These are phyloP conservation scores for Venturia pyrina DNA, from an alignment of 2,329 filamentous ascomycete species.

Conservation along the genomic window DNA sequence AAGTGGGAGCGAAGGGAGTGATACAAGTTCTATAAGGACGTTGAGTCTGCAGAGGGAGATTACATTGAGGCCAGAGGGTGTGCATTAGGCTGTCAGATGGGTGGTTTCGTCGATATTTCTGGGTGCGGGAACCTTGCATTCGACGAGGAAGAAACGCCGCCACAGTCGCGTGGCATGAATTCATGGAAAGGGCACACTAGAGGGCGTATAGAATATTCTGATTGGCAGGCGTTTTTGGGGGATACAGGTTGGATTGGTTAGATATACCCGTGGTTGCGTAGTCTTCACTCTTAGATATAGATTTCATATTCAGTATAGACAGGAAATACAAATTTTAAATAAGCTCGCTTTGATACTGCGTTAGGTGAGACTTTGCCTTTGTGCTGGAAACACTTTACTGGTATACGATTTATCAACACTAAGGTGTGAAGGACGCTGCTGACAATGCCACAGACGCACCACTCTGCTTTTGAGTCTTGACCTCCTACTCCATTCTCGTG, in stretches of 20 bases:
- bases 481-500: no score
- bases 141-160: no score
- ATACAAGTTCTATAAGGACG: background rate
- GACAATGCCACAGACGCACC: no score
- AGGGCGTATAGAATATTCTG: background rate
- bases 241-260: background rate
- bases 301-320: background rate
- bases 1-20: background rate
- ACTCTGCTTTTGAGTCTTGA: no score
- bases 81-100: background rate
- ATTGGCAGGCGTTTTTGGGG: background rate
- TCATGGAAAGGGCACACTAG: background rate
- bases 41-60: background rate
- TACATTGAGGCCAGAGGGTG: background rate
- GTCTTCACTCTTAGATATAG: background rate
- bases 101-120: no score
- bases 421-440: no score
- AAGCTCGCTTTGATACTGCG: no score
- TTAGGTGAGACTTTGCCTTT: no score
- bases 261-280: background rate
- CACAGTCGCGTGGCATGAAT: background rate
- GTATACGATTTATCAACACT: no score
- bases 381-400: no score
- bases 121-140: background rate
- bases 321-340: background rate